These are phyloP conservation scores for Pyrenula massariospora DNA, from an alignment of 495 filamentous ascomycete species.

Conservation along the genomic window DNA sequence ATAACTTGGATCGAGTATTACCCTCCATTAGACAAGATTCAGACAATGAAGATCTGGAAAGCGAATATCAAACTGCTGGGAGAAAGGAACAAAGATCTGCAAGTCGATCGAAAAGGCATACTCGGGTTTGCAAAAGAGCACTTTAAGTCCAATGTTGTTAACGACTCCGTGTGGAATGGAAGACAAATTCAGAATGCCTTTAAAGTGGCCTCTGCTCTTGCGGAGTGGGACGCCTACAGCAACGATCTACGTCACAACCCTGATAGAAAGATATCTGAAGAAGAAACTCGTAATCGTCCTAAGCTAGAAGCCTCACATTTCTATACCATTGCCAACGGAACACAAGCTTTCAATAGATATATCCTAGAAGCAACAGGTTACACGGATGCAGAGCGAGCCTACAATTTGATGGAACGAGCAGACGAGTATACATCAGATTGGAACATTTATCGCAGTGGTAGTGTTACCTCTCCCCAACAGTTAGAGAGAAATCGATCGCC, in stretches of 20 bases:
- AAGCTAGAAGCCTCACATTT: background rate
- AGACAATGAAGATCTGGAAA: background rate
- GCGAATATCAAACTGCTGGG: background rate
- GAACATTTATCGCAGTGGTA: background rate
- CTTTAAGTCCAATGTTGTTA: background rate
- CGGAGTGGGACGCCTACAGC: slow-evolving; percentile 2
- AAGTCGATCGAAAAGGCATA: background rate
- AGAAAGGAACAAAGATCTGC: background rate
- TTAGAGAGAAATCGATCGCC: background rate
- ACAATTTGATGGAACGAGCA: background rate
- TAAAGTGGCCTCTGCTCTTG: slow-evolving; percentile 8
- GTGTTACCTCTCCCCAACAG: background rate
- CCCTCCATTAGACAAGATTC: background rate
- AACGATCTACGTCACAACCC: background rate
- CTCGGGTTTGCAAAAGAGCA: background rate
- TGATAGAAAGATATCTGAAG: background rate
- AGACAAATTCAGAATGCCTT: slow-evolving; percentile 12
- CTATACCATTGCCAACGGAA: background rate
- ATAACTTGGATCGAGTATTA: background rate
- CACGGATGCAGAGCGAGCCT: background rate
- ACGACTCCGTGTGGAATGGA: slow-evolving; percentile 4
- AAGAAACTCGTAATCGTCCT: background rate
- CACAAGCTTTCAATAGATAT: background rate
- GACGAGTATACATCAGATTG: background rate
- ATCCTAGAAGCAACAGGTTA: background rate